Conservation (phyloP, 441 rosid genomes). For the Adansonia rubrostipa region DNA sequence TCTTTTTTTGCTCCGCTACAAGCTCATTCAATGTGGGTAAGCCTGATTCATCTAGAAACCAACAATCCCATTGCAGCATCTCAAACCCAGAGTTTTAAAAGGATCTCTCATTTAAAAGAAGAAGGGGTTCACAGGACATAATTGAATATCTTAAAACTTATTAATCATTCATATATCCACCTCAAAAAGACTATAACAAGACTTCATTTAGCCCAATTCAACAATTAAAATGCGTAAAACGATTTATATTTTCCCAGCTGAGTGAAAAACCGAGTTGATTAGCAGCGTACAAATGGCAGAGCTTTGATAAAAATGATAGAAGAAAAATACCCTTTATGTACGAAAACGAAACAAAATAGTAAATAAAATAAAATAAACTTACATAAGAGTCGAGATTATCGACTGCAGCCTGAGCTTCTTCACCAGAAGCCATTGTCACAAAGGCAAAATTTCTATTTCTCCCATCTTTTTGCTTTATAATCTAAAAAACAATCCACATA, state of each 20-base stretch:
- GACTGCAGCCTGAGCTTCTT: slow-evolving; percentile 81
- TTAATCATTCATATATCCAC: background rate
- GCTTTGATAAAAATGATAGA: background rate
- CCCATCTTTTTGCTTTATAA: slow-evolving; percentile 69
- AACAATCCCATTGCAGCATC: background rate
- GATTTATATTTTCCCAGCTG: slow-evolving; percentile 6
- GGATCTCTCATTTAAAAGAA: background rate
- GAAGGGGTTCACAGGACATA: background rate
- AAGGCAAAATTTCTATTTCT: slow-evolving; percentile 70
- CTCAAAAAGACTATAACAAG: background rate
- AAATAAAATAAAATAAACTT: slow-evolving; percentile 18
- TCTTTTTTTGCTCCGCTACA: background rate
- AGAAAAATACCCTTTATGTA: no score
- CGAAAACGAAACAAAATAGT: background rate
- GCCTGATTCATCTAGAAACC: background rate
- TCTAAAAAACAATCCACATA: slow-evolving; percentile 37
- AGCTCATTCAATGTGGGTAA: background rate
- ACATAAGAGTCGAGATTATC: slow-evolving; percentile 73
- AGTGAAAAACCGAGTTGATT: slow-evolving; percentile 11
- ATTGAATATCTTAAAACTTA: slow-evolving; percentile 10
- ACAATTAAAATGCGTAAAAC: background rate
- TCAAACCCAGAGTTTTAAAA: background rate
- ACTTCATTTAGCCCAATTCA: background rate
- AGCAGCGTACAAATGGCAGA: background rate
- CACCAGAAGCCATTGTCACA: slow-evolving; percentile 78